Evolutionary conservation across 345 rosid genomes (phyloP), one percentile per base, ranked within the genome.

Genomic region (Pelargonium nanum): DNA sequence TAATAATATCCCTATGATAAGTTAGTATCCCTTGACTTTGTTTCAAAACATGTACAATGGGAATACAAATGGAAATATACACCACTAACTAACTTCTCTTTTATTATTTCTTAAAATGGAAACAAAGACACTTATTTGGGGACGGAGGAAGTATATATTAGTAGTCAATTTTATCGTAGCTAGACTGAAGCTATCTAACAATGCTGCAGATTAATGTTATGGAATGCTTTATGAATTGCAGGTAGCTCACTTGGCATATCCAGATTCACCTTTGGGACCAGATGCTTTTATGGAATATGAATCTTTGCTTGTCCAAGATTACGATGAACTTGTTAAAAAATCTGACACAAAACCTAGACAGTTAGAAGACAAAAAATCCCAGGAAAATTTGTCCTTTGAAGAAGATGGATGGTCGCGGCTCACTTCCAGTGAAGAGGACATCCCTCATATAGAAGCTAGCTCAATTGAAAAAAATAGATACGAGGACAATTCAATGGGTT

Each of bases 241-340:
- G 97, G 77, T 79, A 68, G 85, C 93, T 71, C 97, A 92, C 72
- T 85, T 93, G 56, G 79, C 77, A 9, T 89, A 75, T 66, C 86
- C 93, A 40, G 89, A 87, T 72, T 92, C 95, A 55, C 98, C 98
- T 72, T 72, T 89, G 57, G 97, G 99, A 66, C 82, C 97, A 24
- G 97, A 92, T 65, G 99, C 97, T 44, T 92, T 82, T 72, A 82
- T 55, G 56, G 99, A 92, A 71, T 92, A 89, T 60, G 88, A 87
- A 78, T 69, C 82, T 34, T 76, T 92, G 79, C 99, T 92, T 79
- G 85, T 81, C 68, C 99, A 85, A 78, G 99, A 92, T 77, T 89
- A 83, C 67, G 86, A 92, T 62, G 99, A 89, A 77, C 88, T 81
- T 66, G 67, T 77, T 60, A 87, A 74, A 73, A 85, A 78, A 67